Conservation (phyloP, 208 protist genomes). For the Leishmania tropica region DNA sequence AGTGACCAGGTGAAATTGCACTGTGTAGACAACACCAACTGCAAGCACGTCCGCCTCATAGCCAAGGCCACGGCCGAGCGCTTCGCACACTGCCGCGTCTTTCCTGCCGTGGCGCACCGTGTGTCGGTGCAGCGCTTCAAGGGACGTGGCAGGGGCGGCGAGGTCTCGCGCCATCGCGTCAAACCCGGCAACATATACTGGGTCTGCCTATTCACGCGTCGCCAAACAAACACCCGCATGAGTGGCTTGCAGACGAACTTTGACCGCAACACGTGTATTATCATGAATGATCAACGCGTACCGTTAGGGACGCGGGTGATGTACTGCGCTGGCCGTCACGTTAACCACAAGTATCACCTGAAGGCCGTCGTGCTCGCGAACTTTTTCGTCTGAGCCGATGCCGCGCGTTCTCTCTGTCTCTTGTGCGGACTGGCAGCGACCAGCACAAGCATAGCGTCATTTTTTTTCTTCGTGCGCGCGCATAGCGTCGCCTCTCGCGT, state of each 20-base stretch:
- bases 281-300: constrained; percentile 92
- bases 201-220: constrained; percentile 87
- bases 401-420: background rate
- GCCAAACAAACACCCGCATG: constrained; percentile 87
- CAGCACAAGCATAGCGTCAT: background rate
- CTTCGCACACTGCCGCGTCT: constrained; percentile 89
- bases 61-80: constrained; percentile 84
- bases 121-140: constrained; percentile 92
- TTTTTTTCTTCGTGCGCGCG: background rate
- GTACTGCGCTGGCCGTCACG: constrained; percentile 91
- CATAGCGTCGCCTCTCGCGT: background rate
- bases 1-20: constrained; percentile 92
- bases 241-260: constrained; percentile 92
- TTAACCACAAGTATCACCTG: constrained; percentile 93
- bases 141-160: constrained; percentile 53
- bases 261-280: constrained; percentile 92
- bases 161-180: constrained; percentile 71
- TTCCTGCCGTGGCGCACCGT: constrained; percentile 87
- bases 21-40: constrained; percentile 94
- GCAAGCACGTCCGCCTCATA: constrained; percentile 91
- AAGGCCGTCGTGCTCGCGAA: constrained; percentile 93
- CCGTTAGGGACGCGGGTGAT: constrained; percentile 89
- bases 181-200: constrained; percentile 91
- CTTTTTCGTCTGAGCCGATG: constrained; percentile 79
- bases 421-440: background rate